Base-by-base conservation (phyloP, 108 stramenopile species). In the Nitzschia palea region DNA sequence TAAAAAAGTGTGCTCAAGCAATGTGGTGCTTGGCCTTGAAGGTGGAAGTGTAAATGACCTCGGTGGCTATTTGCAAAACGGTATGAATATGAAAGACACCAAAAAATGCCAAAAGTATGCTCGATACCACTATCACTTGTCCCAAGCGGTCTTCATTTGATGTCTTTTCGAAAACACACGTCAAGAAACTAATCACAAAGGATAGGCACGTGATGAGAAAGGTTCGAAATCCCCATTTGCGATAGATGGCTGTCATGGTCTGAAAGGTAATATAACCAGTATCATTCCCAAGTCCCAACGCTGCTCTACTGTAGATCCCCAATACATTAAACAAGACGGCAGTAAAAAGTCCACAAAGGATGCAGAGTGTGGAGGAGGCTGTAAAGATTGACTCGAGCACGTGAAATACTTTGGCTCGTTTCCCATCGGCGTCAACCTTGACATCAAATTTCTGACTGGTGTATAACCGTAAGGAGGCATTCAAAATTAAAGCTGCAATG, bases 401-500 rank as follows among this genome's bases (percentile, higher is more conserved):
- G 22, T 9, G 14, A 27, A 25, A 8, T 2, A 42, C 2, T 0
- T 2, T n/a, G 2, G 37, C 14, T n/a, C 26, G 22, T 40, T 10
- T 43, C 3, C 37, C 40, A 43, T 37, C 3, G 1, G 42, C 12
- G 3, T 22, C 36, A 1, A 23, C 4, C 5, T 42, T 37, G 23
- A 10, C 2, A 25, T 42, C 4, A 33, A 48, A 28, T n/a, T 26
- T 44, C 14, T 44, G 44, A 32, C 40, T 44, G 23, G 44, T 50
- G 59, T 53, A 72, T 33, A 74, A 23, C 34, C 67, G 55, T 44
- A 74, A 43, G 29, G 57, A 47, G 26, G 73, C 73, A 31, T 68
- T 68, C 65, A 74, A 58, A 10, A 74, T 34, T 35, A 74, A 34
- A 1, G 73, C 73, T 18, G 65, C 50, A 4, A 74, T 53, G 20